Conservation (phyloP, 768 basidiomycete species). For the Leccinum subgranulosum region DNA sequence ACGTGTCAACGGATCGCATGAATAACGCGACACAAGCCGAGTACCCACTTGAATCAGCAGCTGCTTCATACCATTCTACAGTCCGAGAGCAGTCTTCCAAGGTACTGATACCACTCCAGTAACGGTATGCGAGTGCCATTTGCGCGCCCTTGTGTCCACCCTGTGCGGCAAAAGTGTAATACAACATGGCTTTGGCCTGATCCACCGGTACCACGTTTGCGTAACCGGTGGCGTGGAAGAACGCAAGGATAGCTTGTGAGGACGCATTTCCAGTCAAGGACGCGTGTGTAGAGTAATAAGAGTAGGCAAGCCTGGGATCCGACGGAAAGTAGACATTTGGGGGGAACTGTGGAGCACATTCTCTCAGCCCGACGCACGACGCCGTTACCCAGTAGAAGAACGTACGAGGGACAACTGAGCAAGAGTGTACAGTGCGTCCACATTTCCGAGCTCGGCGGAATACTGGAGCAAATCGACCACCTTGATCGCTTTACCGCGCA, state of each 20-base stretch:
- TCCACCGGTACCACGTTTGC: constrained; percentile 57
- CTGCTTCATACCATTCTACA: constrained; percentile 84
- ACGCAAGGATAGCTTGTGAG: constrained; percentile 81
- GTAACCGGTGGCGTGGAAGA: constrained; percentile 89
- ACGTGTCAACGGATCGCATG: not conserved
- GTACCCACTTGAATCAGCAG: constrained; percentile 74
- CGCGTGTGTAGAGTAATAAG: constrained; percentile 63
- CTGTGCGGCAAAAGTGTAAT: constrained; percentile 92
- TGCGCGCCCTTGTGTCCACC: constrained; percentile 84
- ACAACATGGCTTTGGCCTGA: constrained; percentile 81
- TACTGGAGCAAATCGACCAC: constrained; percentile 78
- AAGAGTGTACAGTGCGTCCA: constrained; percentile 67
- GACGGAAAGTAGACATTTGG: constrained; percentile 63
- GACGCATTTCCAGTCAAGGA: constrained; percentile 75
- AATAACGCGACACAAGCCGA: constrained; percentile 22
- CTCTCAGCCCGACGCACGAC: not conserved
- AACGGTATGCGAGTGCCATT: constrained; percentile 90
- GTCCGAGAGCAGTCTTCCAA: constrained; percentile 82
- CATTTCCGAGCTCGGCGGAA: constrained; percentile 74
- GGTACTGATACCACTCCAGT: constrained; percentile 95
- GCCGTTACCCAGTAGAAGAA: not conserved
- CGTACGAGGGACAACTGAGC: constrained; percentile 67
- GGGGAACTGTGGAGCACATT: constrained; percentile 50
- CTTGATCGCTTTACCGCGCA: constrained; percentile 70
- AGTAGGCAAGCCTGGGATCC: constrained; percentile 60